phyloP scores from a whole-genome alignment of 1,284 basidiomycete species.

The Ganoderma boninense region DNA sequence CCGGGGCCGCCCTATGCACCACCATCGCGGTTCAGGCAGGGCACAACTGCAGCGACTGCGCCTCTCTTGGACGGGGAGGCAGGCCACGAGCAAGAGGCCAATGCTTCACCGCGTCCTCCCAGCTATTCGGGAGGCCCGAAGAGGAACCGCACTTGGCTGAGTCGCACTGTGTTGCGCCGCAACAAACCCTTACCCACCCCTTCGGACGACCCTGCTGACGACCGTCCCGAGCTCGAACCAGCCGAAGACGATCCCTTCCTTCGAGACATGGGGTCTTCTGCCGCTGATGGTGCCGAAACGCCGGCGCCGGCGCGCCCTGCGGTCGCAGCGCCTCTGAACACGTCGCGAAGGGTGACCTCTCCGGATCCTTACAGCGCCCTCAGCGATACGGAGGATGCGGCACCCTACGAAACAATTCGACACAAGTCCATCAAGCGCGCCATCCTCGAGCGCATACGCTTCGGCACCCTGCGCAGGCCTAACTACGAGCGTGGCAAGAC shows the following conservation, averaged over 20 bases:
- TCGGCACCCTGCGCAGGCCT: conserved; percentile 31
- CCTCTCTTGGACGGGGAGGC: conserved; percentile 9
- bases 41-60: background rate
- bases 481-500: conserved; percentile 18
- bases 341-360: conserved; percentile 22
- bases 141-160: conserved; percentile 19
- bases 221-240: background rate
- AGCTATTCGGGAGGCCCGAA: background rate
- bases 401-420: conserved; percentile 38
- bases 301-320: conserved; percentile 6
- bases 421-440: conserved; percentile 45
- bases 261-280: conserved; percentile 8
- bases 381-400: conserved; percentile 34
- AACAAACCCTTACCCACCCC: conserved; percentile 14
- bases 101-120: background rate
- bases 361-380: conserved; percentile 29
- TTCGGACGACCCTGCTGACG: background rate
- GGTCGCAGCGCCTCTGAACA: conserved; percentile 9
- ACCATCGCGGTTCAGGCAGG: conserved; percentile 26
- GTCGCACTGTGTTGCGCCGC: conserved; percentile 24
- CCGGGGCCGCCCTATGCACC: conserved; percentile 50
- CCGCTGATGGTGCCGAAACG: conserved; percentile 13
- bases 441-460: conserved; percentile 42
- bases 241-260: conserved; percentile 40
- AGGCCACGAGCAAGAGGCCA: background rate